Base-by-base conservation (phyloP, 2,329 filamentous ascomycete species). In the Curvularia eragrostidis region DNA sequence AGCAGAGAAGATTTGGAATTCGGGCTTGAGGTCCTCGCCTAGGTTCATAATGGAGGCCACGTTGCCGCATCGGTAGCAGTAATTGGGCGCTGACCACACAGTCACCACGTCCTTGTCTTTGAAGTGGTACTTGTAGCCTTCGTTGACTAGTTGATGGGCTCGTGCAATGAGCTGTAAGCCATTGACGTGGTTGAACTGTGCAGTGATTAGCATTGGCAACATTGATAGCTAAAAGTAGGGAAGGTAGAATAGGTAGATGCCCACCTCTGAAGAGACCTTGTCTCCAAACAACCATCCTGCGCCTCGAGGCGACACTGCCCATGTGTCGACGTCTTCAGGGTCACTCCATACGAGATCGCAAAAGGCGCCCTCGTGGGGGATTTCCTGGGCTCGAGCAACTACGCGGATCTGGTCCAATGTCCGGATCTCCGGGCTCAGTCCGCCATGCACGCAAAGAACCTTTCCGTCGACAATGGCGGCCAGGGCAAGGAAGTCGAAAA, bases 381-480 rank as follows among this genome's bases (percentile, higher is more conserved):
- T 96, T 79, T 99, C 95, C 80, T 99, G 95, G 13, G 89, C 89
- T 71, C 89, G 81, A 48, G 89, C 89, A 48, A 91, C 88, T 5
- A 73, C 71, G 46, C 89, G 84, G 74, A 97, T 97, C 63, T 96
- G 90, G 78, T 98, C 95, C 55, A 99, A 85, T 30, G 92, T 92
- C 69, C 94, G 85, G 77, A 99, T 98, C 80, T 99, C 96, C n/a
- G 95, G 95, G 61, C 91, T 96, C 63, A 99, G 85, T 67, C 95
- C 95, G 70, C 95, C 95, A 83, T 99, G 95, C 59, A 99, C 89
- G 80, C 95, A 99, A 81, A 99, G 96, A 75, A 99, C 97, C 83
- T 98, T 94, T 82, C 97, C 97, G 81, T 99, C 94, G 79, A 99
- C 97, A 72, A 99, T 88, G 69, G 95, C 95, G 65, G 94, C 97